These are phyloP conservation scores for Wickerhamomyces queroliae DNA, from an alignment of 805 yeast species.

Conservation along the genomic window DNA sequence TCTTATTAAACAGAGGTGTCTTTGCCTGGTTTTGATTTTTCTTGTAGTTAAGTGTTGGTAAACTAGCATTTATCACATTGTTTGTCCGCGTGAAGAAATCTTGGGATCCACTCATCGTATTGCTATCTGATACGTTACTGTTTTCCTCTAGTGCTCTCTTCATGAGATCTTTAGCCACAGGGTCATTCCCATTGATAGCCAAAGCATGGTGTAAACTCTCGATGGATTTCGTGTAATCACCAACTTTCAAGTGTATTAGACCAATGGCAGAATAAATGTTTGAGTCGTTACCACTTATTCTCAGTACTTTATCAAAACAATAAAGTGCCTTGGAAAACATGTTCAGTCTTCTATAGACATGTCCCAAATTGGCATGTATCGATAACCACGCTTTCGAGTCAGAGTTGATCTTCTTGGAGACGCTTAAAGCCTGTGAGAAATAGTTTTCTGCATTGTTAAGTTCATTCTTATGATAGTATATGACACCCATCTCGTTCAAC, in stretches of 20 bases:
- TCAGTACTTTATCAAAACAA: constrained; percentile 72
- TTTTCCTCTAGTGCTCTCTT: constrained; percentile 72
- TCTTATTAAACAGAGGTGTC: constrained; percentile 25
- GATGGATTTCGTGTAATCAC: constrained; percentile 60
- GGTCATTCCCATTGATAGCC: constrained; percentile 72
- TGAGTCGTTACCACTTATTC: constrained; percentile 62
- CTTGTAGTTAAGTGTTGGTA: constrained; percentile 24
- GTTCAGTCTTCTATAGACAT: constrained; percentile 69
- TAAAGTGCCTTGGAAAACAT: constrained; percentile 60
- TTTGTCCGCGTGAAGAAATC: constrained; percentile 25
- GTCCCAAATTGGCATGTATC: constrained; percentile 82
- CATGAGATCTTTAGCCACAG: constrained; percentile 77
- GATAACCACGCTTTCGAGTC: constrained; percentile 83
- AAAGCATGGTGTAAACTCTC: constrained; percentile 76
- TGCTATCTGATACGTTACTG: constrained; percentile 8
- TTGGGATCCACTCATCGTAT: constrained; percentile 1
- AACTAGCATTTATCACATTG: constrained; percentile 19
- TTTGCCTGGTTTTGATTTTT: constrained; percentile 6
- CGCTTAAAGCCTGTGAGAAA: constrained; percentile 64
- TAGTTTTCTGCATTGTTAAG: constrained; percentile 62
- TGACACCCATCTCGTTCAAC: constrained; percentile 89
- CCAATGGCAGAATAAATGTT: constrained; percentile 83
- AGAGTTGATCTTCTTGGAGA: constrained; percentile 62
- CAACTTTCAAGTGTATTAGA: constrained; percentile 66
- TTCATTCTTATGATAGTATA: constrained; percentile 73